Conservation (phyloP, 805 yeast genomes). For the Torulaspora gathmanii region DNA sequence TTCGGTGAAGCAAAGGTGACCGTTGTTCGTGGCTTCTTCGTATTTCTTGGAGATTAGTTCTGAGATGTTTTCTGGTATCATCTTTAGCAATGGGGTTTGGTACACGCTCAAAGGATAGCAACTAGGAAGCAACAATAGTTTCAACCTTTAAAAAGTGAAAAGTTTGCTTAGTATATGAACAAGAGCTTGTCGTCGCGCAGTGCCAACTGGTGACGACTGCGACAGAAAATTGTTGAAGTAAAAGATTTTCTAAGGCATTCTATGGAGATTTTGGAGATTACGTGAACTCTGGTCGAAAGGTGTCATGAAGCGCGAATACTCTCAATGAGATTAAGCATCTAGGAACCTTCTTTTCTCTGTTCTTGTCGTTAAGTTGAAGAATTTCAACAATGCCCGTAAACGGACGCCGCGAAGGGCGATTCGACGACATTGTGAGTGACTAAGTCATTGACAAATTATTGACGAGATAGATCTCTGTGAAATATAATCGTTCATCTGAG, state of each 20-base stretch:
- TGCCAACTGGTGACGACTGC: slow-evolving; percentile 2
- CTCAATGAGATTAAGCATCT: neutral
- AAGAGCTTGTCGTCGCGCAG: slow-evolving; percentile 5
- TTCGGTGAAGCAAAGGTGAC: slow-evolving; percentile 49
- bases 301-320: neutral
- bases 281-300: neutral
- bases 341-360: neutral
- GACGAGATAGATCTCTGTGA: neutral
- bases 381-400: slow-evolving; percentile 1
- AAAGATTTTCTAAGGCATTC: slow-evolving; percentile 1
- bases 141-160: neutral
- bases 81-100: neutral
- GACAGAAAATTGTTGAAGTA: neutral
- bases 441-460: neutral
- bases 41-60: slow-evolving; percentile 40
- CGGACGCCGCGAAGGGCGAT: slow-evolving; percentile 7
- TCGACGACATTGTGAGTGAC: slow-evolving; percentile 1
- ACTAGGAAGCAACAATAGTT: neutral
- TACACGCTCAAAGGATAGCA: neutral
- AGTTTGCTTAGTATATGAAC: slow-evolving; percentile 4
- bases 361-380: neutral
- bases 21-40: slow-evolving; percentile 44
- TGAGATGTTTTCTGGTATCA: slow-evolving; percentile 40
- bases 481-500: too few relatives aligned
- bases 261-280: neutral